A percentile compares a stretch with the other conserved stretches of the same genome.
Conservation (phyloP, 1,284 basidiomycete genomes). For the Irpex rosettiformis region DNA sequence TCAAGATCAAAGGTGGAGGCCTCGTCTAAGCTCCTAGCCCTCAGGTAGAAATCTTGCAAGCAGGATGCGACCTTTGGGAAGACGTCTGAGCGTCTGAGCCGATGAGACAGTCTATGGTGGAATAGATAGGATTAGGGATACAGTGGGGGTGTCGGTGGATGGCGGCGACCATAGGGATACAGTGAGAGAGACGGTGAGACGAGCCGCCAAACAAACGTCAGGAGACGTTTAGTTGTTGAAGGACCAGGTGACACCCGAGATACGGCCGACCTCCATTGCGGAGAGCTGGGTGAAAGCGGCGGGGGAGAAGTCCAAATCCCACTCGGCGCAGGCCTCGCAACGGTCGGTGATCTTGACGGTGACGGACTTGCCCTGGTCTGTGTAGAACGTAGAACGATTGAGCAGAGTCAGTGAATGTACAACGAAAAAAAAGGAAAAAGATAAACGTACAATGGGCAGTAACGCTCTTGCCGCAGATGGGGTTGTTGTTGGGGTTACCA, state of each 20-base stretch:
- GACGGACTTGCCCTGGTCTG: constrained; percentile 33
- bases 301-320: constrained; percentile 39
- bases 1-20: too few relatives aligned
- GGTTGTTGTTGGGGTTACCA: constrained; percentile 39
- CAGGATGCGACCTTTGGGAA: not conserved
- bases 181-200: not conserved
- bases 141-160: not conserved
- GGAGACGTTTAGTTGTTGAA: constrained; percentile 25
- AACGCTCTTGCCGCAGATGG: constrained; percentile 40
- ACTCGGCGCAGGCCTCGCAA: constrained; percentile 41
- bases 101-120: not conserved
- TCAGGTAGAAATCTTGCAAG: not conserved
- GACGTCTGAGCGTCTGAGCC: too few relatives aligned
- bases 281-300: constrained; percentile 37
- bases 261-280: constrained; percentile 14
- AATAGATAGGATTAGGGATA: not conserved
- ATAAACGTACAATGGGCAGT: constrained; percentile 31
- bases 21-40: not conserved
- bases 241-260: constrained; percentile 15
- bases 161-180: not conserved
- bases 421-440: not conserved
- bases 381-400: not conserved
- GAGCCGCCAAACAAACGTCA: not conserved
- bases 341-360: constrained; percentile 39
- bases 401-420: not conserved